Base-by-base conservation (phyloP, 225 moss, liverwort and hornwort species). In the Polytrichum formosum region DNA sequence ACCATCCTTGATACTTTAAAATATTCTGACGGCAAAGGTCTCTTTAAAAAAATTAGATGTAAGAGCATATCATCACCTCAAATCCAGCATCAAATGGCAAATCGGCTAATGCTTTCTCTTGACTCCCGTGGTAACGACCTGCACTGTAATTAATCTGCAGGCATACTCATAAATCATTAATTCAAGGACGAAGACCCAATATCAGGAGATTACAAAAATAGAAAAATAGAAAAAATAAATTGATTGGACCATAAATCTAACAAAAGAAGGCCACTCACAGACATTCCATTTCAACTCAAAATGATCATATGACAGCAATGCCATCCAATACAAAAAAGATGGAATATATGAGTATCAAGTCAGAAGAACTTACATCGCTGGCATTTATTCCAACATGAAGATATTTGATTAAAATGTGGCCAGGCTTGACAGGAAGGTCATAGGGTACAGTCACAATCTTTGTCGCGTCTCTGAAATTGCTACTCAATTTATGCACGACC, bases 331-430 rank as follows among this genome's bases (percentile, higher is more conserved):
- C 9, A 25, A 25, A 10, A 23, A 9, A 16, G 46, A 46, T 46
- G 46, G 46, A 46, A 46, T 46, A 46, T 46, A 13, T 46, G 13
- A 46, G 46, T 3, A 46, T 46, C 16, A 46, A 46, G 46, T 46
- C 46, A 46, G 16, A 46, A 46, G 61, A 53, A 64, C 92, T 91
- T 87, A 98, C 94, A 74, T 94, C 94, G 80, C 94, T 98, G 0
- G 98, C 94, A 75, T 98, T 98, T 64, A 98, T 82, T 69, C 98
- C 94, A 58, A 80, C 90, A 66, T 87, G 92, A 0, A 98, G 77
- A 66, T 79, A 83, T 73, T 94, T 91, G 25, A 98, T 79, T 54
- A 98, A 90, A 53, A 98, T 83, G 67, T 92, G 92, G n/a, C 91
- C 94, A 62, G 92, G 85, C 78, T 91, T 89, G 26, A 98, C 79